Evolutionary conservation across 2,329 filamentous ascomycete species (phyloP), one percentile per base, ranked within the genome.

Genomic region (Alternaria novae-zelandiae): DNA sequence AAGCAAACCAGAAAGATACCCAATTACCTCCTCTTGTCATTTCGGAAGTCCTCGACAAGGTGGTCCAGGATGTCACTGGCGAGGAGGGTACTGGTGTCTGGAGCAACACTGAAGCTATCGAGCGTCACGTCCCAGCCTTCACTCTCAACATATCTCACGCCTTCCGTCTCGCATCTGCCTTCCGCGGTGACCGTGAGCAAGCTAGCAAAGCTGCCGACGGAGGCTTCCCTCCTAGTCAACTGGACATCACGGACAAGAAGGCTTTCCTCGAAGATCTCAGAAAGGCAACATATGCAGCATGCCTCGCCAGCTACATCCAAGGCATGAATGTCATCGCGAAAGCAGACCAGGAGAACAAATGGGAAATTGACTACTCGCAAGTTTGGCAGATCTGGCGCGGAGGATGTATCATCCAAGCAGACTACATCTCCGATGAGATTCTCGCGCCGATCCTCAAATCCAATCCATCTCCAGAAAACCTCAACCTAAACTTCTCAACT

Each of bases 371-470:
- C 67, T 86, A 86, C 69, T 73, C 74, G 13, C 80, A 83, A 26
- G 81, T 88, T 3, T 79, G 88, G 50, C 83, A 87, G 71, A 88
- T 92, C 67, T 92, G 90, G 90, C 85, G 88, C 3, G 87, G 84
- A 0, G 90, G 90, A 8, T 92, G 90, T 77, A 92, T 92, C 76
- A 92, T 92, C 72, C 86, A 89, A 70, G 85, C 87, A 1, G 89
- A 91, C 67, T 83, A 87, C 68, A 89, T 92, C 63, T 85, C 86
- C 4, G 70, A 76, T 53, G 85, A 89, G 54, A 76, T 92, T 28
- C 82, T 92, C 3, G 81, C 83, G 6, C 76, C 79, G 0, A 80
- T 86, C 51, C 85, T 82, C 26, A 70, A 71, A n/a, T 66, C 66
- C 6, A 69, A 70, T 6, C 66, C 68, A 2, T 65, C 66, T 2